Conservation (phyloP, 148 eudicot species). For the Rhododendron ovatum region DNA sequence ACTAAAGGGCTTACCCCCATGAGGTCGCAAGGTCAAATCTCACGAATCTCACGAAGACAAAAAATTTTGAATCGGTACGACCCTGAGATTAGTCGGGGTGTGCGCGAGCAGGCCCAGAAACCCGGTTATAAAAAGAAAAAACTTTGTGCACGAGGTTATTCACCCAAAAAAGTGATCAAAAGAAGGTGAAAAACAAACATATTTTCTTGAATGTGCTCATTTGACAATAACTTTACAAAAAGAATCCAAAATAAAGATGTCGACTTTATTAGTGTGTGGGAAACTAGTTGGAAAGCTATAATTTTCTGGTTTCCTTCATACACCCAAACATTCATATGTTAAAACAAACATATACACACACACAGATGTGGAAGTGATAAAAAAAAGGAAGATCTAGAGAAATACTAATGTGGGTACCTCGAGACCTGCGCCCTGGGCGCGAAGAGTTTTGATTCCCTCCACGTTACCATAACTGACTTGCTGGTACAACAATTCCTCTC, state of each 20-base stretch:
- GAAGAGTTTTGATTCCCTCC: constrained; percentile 76
- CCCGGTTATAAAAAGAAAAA: no score
- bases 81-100: no score
- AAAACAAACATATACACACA: background rate
- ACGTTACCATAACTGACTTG: constrained; percentile 64
- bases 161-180: background rate
- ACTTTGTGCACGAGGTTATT: background rate
- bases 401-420: constrained; percentile 48
- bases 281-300: background rate
- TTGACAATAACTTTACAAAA: background rate
- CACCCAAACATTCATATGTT: background rate
- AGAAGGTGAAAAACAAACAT: background rate
- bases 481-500: constrained; percentile 75
- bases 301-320: background rate
- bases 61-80: no score
- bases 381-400: background rate
- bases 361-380: background rate
- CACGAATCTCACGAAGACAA: no score
- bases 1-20: no score
- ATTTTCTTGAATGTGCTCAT: background rate
- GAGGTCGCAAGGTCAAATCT: no score
- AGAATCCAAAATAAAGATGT: background rate
- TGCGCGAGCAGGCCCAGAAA: no score
- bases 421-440: constrained; percentile 71
- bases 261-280: background rate